Percentiles rank a stretch among this genome's conserved stretches.
Conservation (phyloP, 1,139 yeast genomes). For the Meyerozyma smithsonii region DNA sequence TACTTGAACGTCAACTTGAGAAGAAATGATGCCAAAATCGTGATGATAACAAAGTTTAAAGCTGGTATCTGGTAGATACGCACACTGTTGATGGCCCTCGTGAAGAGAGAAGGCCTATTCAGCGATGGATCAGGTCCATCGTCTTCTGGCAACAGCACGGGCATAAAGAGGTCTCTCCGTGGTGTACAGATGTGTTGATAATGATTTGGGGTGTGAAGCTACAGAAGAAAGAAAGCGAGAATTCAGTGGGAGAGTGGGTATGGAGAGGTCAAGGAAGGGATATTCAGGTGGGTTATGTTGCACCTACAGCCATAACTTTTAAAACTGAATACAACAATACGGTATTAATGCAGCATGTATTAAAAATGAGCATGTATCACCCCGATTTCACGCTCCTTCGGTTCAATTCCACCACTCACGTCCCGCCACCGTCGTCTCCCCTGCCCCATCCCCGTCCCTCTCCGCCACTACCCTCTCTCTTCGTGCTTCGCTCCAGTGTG, state of each 20-base stretch:
- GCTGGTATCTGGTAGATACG: constrained; percentile 44
- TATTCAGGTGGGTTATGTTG: neutral
- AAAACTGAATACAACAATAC: too few relatives aligned
- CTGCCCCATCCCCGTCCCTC: too few relatives aligned
- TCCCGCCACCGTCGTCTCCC: too few relatives aligned
- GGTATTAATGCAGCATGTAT: too few relatives aligned
- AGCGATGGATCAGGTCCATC: neutral
- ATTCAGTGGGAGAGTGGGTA: neutral
- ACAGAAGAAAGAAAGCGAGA: neutral
- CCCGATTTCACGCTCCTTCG: too few relatives aligned
- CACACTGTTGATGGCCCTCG: constrained; percentile 28
- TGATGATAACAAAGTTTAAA: constrained; percentile 49
- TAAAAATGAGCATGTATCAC: too few relatives aligned
- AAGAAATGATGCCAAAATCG: constrained; percentile 45
- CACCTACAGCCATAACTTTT: too few relatives aligned
- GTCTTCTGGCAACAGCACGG: neutral
- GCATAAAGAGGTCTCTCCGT: neutral
- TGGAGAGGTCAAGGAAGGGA: neutral
- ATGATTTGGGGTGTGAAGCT: neutral
- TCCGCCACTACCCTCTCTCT: too few relatives aligned
- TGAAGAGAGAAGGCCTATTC: constrained; percentile 9
- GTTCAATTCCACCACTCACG: too few relatives aligned
- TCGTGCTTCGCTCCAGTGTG: too few relatives aligned
- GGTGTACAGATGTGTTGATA: constrained; percentile 1
- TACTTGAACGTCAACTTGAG: constrained; percentile 52